Percentiles rank a stretch among this genome's conserved stretches.
Conservation (phyloP, 1,284 basidiomycete genomes). For the Microbotryum intermedium region DNA sequence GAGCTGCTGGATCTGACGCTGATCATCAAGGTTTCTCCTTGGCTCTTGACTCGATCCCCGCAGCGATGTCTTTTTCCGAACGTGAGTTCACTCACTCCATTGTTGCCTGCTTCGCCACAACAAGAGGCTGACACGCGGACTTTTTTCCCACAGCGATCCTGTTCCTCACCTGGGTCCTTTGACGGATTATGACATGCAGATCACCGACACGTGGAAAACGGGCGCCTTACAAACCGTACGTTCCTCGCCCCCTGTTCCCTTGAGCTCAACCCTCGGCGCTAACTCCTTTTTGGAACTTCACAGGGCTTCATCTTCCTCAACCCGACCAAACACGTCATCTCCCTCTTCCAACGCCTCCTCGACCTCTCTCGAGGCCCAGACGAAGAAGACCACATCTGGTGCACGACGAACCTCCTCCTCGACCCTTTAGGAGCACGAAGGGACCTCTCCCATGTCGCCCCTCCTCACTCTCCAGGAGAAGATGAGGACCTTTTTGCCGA, state of each 20-base stretch:
- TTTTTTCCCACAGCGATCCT: slow-evolving; percentile 4
- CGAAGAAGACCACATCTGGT: slow-evolving; percentile 6
- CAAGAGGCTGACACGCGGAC: no score
- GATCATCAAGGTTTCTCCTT: not conserved
- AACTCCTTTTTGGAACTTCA: not conserved
- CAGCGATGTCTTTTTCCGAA: slow-evolving; percentile 15
- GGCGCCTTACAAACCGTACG: slow-evolving; percentile 8
- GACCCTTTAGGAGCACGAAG: slow-evolving; percentile 10
- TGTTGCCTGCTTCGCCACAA: no score
- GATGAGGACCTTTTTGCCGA: slow-evolving; percentile 6
- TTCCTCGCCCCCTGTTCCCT: not conserved
- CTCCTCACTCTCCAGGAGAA: not conserved
- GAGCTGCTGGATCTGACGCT: no score
- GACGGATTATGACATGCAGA: slow-evolving; percentile 14
- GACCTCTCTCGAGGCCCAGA: not conserved
- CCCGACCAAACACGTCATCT: slow-evolving; percentile 14
- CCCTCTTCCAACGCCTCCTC: slow-evolving; percentile 11
- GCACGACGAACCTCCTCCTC: slow-evolving; percentile 17
- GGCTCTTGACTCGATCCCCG: no score
- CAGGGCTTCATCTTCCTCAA: slow-evolving; percentile 19
- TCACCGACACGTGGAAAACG: slow-evolving; percentile 14
- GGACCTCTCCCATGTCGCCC: not conserved
- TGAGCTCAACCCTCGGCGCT: not conserved
- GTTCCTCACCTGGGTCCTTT: slow-evolving; percentile 13
- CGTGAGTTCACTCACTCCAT: not conserved